Conservation (phyloP, 352 stramenopile genomes). For the Pythium dissotocum region DNA sequence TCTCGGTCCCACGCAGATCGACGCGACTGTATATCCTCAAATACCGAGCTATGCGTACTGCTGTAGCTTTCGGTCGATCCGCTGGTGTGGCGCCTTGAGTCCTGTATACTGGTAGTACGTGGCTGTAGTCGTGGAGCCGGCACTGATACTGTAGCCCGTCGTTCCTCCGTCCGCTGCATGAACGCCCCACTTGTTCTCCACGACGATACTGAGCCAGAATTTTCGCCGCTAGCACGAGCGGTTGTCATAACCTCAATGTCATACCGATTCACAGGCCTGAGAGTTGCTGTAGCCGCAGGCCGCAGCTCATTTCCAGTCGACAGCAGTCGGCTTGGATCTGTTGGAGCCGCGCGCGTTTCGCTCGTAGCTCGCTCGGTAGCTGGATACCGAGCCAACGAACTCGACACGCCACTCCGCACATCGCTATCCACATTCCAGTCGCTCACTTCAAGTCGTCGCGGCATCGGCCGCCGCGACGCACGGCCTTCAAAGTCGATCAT, state of each 20-base stretch:
- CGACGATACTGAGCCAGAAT: not conserved
- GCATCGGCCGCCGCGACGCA: slow-evolving; percentile 39
- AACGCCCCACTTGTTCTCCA: slow-evolving; percentile 4
- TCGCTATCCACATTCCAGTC: slow-evolving; percentile 35
- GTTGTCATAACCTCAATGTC: not conserved
- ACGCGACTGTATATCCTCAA: not conserved
- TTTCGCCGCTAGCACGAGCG: not conserved
- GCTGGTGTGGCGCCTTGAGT: not conserved
- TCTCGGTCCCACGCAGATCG: not conserved
- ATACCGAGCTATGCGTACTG: not conserved
- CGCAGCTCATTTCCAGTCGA: slow-evolving; percentile 15
- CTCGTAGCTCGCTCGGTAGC: not conserved
- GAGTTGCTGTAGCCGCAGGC: not conserved
- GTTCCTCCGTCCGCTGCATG: not conserved
- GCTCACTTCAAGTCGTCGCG: slow-evolving; percentile 51
- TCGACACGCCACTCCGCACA: slow-evolving; percentile 12
- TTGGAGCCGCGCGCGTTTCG: not conserved
- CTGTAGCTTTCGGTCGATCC: too few species aligned
- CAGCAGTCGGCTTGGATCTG: not conserved
- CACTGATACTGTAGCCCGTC: not conserved
- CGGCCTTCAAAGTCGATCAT: slow-evolving; percentile 31
- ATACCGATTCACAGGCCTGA: slow-evolving; percentile 25
- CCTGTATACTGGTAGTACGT: not conserved
- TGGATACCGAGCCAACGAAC: not conserved
- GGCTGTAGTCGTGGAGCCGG: slow-evolving; percentile 9